A percentile compares a stretch with the other conserved stretches of the same genome.
Conservation (phyloP, 805 yeast species). For the Jamesozyma jinghongensis region DNA sequence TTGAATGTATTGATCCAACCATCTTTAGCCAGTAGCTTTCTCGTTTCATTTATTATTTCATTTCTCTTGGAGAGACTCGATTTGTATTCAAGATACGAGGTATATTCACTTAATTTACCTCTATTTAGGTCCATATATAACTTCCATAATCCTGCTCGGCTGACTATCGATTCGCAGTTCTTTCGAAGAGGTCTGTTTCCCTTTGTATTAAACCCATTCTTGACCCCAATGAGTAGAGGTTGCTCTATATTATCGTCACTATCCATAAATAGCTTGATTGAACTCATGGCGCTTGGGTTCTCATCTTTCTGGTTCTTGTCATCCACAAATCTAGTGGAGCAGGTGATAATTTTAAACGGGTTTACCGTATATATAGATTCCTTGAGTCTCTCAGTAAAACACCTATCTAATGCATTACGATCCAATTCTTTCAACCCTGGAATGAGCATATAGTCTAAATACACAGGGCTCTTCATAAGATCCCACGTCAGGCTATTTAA, state of each 20-base stretch:
- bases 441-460: constrained; percentile 42
- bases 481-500: constrained; percentile 39
- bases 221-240: constrained; percentile 47
- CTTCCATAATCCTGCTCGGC: constrained; percentile 23
- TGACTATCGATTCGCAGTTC: constrained; percentile 31
- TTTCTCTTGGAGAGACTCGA: constrained; percentile 21
- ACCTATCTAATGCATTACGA: constrained; percentile 5
- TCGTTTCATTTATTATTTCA: constrained; percentile 23
- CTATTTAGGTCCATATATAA: constrained; percentile 8
- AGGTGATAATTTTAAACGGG: constrained; percentile 2
- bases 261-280: constrained; percentile 10
- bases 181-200: constrained; percentile 33
- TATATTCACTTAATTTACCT: background rate
- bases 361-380: constrained; percentile 1
- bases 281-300: constrained; percentile 18
- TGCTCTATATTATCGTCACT: constrained; percentile 16
- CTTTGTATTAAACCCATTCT: constrained; percentile 46
- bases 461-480: constrained; percentile 24
- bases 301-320: constrained; percentile 8
- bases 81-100: constrained; percentile 31
- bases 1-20: constrained; percentile 39
- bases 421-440: constrained; percentile 21
- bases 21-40: constrained; percentile 27
- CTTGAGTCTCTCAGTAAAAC: constrained; percentile 10
- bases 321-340: constrained; percentile 12